phyloP scores from a whole-genome alignment of 805 yeast species.

The Candida vaughaniae region DNA sequence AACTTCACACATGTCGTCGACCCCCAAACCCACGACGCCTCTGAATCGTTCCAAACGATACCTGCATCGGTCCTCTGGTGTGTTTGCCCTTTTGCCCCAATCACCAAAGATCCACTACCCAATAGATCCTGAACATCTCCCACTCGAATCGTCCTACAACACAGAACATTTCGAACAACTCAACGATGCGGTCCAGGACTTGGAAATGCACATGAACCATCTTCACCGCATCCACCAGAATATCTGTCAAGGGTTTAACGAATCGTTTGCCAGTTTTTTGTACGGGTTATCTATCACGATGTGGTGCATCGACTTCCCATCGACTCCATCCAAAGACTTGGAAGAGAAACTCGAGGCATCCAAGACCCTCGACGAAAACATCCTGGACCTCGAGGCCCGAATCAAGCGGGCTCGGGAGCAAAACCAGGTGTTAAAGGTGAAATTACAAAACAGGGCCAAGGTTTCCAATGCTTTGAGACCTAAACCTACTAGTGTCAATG shows the following conservation, averaged over 20 bases:
- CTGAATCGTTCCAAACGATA: conserved; percentile 5
- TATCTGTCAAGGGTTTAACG: conserved; percentile 63
- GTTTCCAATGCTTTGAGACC: conserved; percentile 7
- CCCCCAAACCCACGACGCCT: conserved; percentile 7
- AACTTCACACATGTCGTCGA: conserved; percentile 1
- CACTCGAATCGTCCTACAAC: conserved; percentile 40
- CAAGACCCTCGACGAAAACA: conserved; percentile 21
- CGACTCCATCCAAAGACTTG: conserved; percentile 33
- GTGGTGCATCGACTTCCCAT: conserved; percentile 77
- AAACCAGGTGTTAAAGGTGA: conserved; percentile 23
- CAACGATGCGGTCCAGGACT: conserved; percentile 50
- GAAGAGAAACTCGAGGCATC: conserved; percentile 30
- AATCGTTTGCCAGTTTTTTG: conserved; percentile 70
- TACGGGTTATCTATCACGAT: conserved; percentile 84
- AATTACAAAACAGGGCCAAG: conserved; percentile 8
- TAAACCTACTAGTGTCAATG: neutral
- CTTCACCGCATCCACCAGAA: conserved; percentile 61
- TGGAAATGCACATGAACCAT: conserved; percentile 58
- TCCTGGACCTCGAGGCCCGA: conserved; percentile 20
- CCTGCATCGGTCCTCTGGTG: conserved; percentile 33
- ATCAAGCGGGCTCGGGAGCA: conserved; percentile 19
- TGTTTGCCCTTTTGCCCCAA: conserved; percentile 31
- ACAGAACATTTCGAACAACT: conserved; percentile 43
- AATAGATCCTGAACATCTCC: conserved; percentile 36
- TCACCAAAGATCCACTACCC: conserved; percentile 48